Evolutionary conservation across 2,329 filamentous ascomycete species (phyloP), one percentile per base, ranked within the genome.

Genomic region (Claviceps sp.): DNA sequence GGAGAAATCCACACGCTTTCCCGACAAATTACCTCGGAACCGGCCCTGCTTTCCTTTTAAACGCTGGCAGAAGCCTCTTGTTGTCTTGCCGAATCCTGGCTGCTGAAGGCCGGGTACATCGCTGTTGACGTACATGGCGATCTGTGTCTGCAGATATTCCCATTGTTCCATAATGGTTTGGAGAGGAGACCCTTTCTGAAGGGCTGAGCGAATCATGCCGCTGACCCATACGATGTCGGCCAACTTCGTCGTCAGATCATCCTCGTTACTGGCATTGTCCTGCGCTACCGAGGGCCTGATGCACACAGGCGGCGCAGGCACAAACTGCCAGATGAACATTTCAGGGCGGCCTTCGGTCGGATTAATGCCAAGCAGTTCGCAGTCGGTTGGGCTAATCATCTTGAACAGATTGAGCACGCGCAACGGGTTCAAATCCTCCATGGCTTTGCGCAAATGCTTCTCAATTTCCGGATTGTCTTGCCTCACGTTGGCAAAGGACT

Each of bases 1-100:
- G 11, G 93, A 98, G 68, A 97, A 98, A 65, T 98, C 91, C 50
- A 98, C 93, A 77, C 93, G 91, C 69, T 98, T 98, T 64, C 93
- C 93, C 0, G 91, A 97, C 54, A 98, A 69, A 61, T 98, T 98
- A 53, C 94, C 93, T 70, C 93, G 85, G 69, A 98, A 98, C 51
- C 93, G 87, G 51, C 93, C 93, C 64, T 97, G 91, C 64, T 98
- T 98, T 59, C 93, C 93, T 70, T 98, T 98, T 47, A 98, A 69
- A 16, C 93, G 82, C 68, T 97, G 93, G 55, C 91, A 95, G 64
- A 98, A 94, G 17, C 93, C 93, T 60, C 93, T 81, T 60, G 93
- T 94, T 1, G 86, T 80, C 66, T 95, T 96, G 53, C 88, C 87
- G 54, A 89, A 85, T 8, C 88, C 87, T 13, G 84, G 84, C 60